A percentile compares a stretch with the other conserved stretches of the same genome.
Conservation (phyloP, 225 moss, liverwort and hornwort species). For the Physcomitrellopsis africana region DNA sequence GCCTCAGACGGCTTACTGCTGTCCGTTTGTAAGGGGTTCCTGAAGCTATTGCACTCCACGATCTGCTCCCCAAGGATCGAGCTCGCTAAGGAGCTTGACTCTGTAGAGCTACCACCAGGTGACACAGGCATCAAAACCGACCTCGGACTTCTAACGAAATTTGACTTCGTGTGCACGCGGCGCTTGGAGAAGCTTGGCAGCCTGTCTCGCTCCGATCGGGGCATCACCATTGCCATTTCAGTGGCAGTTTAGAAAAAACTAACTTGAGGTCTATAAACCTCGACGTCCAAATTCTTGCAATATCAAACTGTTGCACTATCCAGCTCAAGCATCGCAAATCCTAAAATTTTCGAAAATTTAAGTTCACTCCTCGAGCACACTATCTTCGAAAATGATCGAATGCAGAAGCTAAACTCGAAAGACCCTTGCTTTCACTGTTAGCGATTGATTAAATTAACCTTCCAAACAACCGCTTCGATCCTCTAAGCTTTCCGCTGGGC, state of each 20-base stretch:
- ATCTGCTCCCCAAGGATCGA: conserved; percentile 42
- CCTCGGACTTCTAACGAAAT: conserved; percentile 30
- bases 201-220: conserved; percentile 24
- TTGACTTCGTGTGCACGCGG: conserved; percentile 23
- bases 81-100: conserved; percentile 39
- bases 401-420: no score
- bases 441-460: no score
- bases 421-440: no score
- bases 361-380: no score
- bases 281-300: no score
- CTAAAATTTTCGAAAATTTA: no score
- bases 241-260: background rate
- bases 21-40: background rate
- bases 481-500: no score
- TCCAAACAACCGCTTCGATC: no score
- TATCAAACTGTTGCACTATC: background rate
- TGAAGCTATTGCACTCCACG: conserved; percentile 35
- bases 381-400: background rate
- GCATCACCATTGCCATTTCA: conserved; percentile 28
- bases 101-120: conserved; percentile 40
- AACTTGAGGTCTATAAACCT: background rate
- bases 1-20: conserved; percentile 3
- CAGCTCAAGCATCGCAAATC: background rate
- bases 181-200: conserved; percentile 28
- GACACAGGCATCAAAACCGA: conserved; percentile 39